These are phyloP conservation scores for Trichophyton verrucosum DNA, from an alignment of 2,329 filamentous ascomycete species.

Conservation along the genomic window DNA sequence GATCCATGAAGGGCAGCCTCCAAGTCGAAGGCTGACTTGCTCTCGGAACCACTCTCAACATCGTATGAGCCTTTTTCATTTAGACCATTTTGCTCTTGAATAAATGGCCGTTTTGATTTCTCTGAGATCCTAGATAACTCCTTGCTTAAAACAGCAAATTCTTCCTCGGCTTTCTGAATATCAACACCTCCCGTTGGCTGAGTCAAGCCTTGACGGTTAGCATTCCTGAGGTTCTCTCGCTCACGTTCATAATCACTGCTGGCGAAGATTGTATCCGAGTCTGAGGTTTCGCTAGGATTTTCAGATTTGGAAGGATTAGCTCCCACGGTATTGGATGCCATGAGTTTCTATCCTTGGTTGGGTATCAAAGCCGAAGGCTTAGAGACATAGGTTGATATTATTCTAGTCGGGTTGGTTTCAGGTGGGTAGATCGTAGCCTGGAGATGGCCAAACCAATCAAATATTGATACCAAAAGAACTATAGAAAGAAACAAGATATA, in stretches of 20 bases:
- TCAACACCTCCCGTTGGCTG: conserved; percentile 29
- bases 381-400: background rate
- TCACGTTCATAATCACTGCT: conserved; percentile 19
- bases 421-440: background rate
- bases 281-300: conserved; percentile 14
- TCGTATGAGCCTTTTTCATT: conserved; percentile 30
- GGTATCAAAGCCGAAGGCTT: background rate
- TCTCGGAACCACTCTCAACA: conserved; percentile 40
- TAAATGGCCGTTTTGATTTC: conserved; percentile 25
- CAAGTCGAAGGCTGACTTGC: conserved; percentile 57
- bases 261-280: conserved; percentile 18
- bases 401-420: background rate
- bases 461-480: background rate
- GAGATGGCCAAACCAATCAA: background rate
- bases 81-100: conserved; percentile 21
- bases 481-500: background rate
- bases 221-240: conserved; percentile 21
- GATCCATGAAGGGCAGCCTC: conserved; percentile 61
- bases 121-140: conserved; percentile 30
- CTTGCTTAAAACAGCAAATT: conserved; percentile 30
- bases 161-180: conserved; percentile 36
- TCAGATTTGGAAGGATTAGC: background rate
- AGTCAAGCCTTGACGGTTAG: conserved; percentile 23
- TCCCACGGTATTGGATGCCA: background rate
- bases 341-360: background rate